Evolutionary conservation across 2,329 filamentous ascomycete species (phyloP).

Genomic region (Thermothelomyces thermophilus): DNA sequence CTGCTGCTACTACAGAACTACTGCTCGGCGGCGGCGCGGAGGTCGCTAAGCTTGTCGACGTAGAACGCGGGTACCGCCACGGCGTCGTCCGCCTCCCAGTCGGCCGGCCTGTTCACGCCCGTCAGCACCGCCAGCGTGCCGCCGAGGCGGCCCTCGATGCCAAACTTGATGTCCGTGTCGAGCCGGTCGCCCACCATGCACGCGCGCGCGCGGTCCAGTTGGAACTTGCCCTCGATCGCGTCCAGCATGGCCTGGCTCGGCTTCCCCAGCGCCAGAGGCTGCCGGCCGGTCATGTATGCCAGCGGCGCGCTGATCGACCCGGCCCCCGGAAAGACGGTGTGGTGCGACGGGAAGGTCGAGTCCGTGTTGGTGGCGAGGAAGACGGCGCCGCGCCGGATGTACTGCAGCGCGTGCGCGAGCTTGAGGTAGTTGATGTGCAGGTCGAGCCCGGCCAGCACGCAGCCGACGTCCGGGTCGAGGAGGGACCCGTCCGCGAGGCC

Average conservation of each 20-base stretch:
- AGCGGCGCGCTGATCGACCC: slow-evolving; percentile 76
- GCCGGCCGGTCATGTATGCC: slow-evolving; percentile 59
- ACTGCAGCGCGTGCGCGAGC: slow-evolving; percentile 75
- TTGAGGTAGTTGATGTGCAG: slow-evolving; percentile 96
- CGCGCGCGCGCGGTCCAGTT: slow-evolving; percentile 72
- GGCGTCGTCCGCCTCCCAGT: slow-evolving; percentile 66
- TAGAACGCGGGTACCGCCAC: slow-evolving; percentile 72
- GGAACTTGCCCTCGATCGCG: slow-evolving; percentile 91
- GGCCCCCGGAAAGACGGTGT: slow-evolving; percentile 84
- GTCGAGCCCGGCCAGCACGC: slow-evolving; percentile 85
- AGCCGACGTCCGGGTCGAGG: slow-evolving; percentile 81
- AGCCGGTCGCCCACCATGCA: slow-evolving; percentile 96
- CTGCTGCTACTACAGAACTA: too few relatives aligned
- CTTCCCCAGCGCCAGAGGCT: slow-evolving; percentile 80
- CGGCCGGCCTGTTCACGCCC: slow-evolving; percentile 78
- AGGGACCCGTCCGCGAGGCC: slow-evolving; percentile 66
- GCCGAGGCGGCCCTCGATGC: slow-evolving; percentile 81
- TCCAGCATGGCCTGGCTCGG: slow-evolving; percentile 99
- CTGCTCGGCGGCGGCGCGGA: slow-evolving; percentile 32
- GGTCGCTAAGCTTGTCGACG: slow-evolving; percentile 75
- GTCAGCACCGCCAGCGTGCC: slow-evolving; percentile 88
- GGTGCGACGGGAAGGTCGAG: slow-evolving; percentile 75
- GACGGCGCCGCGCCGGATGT: slow-evolving; percentile 70
- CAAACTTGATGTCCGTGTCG: slow-evolving; percentile 95
- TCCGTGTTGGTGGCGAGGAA: slow-evolving; percentile 95